Conservation (phyloP, 208 protist genomes). For the Wallacemonas sp. region DNA sequence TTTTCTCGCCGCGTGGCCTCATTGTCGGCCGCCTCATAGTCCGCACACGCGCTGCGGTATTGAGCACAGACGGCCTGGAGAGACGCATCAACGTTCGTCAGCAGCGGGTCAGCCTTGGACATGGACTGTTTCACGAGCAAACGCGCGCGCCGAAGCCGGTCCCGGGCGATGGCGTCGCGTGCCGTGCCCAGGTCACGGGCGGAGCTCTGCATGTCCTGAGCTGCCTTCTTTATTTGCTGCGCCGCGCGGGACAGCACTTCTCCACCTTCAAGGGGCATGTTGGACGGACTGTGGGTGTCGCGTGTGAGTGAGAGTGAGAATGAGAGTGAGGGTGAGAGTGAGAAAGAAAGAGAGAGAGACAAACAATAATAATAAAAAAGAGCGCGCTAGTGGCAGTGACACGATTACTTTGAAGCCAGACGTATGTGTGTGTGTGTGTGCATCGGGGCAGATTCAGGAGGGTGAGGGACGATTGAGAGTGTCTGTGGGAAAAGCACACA, state of each 20-base stretch:
- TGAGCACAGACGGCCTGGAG: slow-evolving; percentile 36
- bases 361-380: too few relatives aligned
- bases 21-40: slow-evolving; percentile 49
- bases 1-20: slow-evolving; percentile 55
- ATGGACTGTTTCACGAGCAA: slow-evolving; percentile 53
- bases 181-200: slow-evolving; percentile 53
- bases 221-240: slow-evolving; percentile 57
- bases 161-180: slow-evolving; percentile 57
- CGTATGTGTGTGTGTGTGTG: background rate
- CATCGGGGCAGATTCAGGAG: too few relatives aligned
- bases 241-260: slow-evolving; percentile 53
- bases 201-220: slow-evolving; percentile 48
- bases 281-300: too few relatives aligned
- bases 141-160: slow-evolving; percentile 48
- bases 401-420: too few relatives aligned
- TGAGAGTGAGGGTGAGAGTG: background rate
- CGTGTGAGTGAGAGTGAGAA: background rate
- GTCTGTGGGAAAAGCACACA: too few relatives aligned
- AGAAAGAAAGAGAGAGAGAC: too few relatives aligned
- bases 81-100: slow-evolving; percentile 21
- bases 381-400: too few relatives aligned
- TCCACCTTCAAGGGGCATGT: slow-evolving; percentile 61
- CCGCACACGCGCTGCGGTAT: slow-evolving; percentile 34
- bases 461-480: too few relatives aligned
- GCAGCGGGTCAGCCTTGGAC: slow-evolving; percentile 24